Evolutionary conservation across 2,329 filamentous ascomycete genomes (phyloP), one percentile per base, ranked within the genome.

Genomic region (Samsoniella hepiali): DNA sequence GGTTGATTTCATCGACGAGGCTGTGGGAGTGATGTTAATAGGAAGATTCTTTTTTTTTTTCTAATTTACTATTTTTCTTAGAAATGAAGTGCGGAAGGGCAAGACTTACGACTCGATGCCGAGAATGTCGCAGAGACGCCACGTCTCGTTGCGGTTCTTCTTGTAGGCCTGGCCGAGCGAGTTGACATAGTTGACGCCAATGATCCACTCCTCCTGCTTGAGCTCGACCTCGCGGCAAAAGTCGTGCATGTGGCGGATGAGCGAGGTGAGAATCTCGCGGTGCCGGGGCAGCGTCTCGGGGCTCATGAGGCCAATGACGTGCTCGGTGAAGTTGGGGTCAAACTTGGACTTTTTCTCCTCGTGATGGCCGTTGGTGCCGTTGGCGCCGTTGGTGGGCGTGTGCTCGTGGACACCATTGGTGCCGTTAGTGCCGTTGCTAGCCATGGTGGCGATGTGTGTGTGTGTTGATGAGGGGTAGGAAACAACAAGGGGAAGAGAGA

Each of bases 171-270:
- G 86, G 65, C 90, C 90, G 66, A 91, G 84, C 53, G 85, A 82
- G 79, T 93, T 93, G 77, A 93, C 78, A 73, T 89, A 92, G 70
- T 89, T 82, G 62, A 93, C 88, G 61, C 89, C 90, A 8, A 85
- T 76, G 76, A 91, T 84, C 90, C 90, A 93, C 77, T 93, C 90
- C 62, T 91, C 89, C 38, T 86, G 82, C 22, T 87, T 91, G 58
- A 93, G 84, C 77, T 93, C 89, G 67, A 91, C 85, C 72, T 93
- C 90, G 64, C 90, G 86, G 63, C 86, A 84, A 74, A 93, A 93
- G 77, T 92, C 89, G 79, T 93, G 90, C 64, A 93, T 81, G 78
- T 93, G 89, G 56, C 78, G 81, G 75, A 92, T 87, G 69, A 92
- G 76, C 34, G 84, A 80, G 65, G 80, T 75, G 70, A 93, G 78